phyloP scores from a whole-genome alignment of 192 early-diverging fungal genomes.

The Lobosporangium transversale region DNA sequence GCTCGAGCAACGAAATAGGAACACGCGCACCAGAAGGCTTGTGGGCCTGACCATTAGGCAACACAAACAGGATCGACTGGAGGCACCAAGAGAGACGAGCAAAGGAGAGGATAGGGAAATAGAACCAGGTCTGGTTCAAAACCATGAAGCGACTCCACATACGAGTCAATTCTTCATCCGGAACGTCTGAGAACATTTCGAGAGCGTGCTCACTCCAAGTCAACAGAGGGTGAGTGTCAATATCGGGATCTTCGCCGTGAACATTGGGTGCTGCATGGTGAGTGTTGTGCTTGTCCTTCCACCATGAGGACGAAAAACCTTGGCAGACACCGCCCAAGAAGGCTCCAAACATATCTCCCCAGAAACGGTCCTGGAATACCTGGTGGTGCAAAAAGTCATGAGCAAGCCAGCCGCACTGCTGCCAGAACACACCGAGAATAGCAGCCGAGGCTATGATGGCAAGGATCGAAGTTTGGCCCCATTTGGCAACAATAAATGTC shows the following conservation, averaged over 20 bases:
- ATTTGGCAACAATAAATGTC: conserved; percentile 59
- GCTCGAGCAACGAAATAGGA: conserved; percentile 61
- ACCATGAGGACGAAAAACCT: conserved; percentile 83
- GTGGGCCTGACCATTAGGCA: conserved; percentile 57
- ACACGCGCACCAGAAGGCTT: conserved; percentile 56
- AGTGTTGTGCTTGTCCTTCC: conserved; percentile 92
- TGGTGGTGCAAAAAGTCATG: conserved; percentile 88
- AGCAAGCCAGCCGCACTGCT: conserved; percentile 86
- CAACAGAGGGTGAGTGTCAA: conserved; percentile 82
- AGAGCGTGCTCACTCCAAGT: conserved; percentile 77
- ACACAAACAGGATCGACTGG: conserved; percentile 67
- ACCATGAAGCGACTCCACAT: conserved; percentile 74
- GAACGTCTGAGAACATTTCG: conserved; percentile 59
- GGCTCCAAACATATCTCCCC: conserved; percentile 71
- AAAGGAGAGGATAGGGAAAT: conserved; percentile 77
- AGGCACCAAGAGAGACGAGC: conserved; percentile 83
- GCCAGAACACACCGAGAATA: conserved; percentile 79
- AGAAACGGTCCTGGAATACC: conserved; percentile 72
- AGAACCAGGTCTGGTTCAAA: conserved; percentile 66
- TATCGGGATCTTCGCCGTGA: conserved; percentile 84
- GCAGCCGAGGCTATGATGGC: conserved; percentile 66
- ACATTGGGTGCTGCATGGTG: conserved; percentile 87
- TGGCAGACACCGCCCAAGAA: conserved; percentile 80
- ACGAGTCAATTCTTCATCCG: conserved; percentile 58
- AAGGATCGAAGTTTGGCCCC: conserved; percentile 62